phyloP scores from a whole-genome alignment of 139 green algal genomes.

The Chlorella sp. region DNA sequence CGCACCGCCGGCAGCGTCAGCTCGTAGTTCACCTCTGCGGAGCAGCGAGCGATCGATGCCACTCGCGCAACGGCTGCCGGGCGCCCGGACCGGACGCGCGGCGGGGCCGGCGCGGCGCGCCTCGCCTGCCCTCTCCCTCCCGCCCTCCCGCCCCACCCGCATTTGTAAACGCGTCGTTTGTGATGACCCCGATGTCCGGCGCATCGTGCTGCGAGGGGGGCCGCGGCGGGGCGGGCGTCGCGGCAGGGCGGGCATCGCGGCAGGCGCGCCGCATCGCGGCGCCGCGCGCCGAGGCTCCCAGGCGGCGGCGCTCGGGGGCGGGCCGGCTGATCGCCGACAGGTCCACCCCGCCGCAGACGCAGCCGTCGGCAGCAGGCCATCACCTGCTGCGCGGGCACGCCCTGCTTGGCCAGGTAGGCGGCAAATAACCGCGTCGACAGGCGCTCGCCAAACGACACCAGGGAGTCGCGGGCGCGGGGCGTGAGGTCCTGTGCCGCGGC shows the following conservation, averaged over 20 bases:
- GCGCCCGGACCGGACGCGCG: too few relatives aligned
- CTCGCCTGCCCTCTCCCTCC: background rate
- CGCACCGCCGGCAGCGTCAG: conserved; percentile 49
- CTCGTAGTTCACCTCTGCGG: conserved; percentile 57
- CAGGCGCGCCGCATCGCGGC: too few relatives aligned
- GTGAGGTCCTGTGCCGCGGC: conserved; percentile 90
- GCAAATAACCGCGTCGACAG: conserved; percentile 96
- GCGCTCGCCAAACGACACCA: conserved; percentile 98
- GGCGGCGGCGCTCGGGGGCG: too few relatives aligned
- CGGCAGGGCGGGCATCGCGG: too few relatives aligned
- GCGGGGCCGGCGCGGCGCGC: conserved; percentile 21
- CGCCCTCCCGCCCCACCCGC: conserved; percentile 41
- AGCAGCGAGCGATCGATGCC: too few relatives aligned
- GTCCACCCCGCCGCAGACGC: too few relatives aligned
- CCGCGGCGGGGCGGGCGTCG: too few relatives aligned
- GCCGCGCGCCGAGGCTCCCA: too few relatives aligned
- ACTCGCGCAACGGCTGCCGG: too few relatives aligned
- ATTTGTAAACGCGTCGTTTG: conserved; percentile 94
- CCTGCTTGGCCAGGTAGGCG: conserved; percentile 64
- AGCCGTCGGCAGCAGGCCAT: too few relatives aligned
- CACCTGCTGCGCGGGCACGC: conserved; percentile 65
- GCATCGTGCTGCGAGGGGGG: conserved; percentile 96
- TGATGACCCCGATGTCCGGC: conserved; percentile 85
- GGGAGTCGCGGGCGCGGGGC: conserved; percentile 80
- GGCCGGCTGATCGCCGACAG: too few relatives aligned